Percentiles rank a stretch among this genome's conserved stretches.
phyloP scores from a whole-genome alignment of 2,329 filamentous ascomycete genomes.

The Pseudogymnoascus destructans region DNA sequence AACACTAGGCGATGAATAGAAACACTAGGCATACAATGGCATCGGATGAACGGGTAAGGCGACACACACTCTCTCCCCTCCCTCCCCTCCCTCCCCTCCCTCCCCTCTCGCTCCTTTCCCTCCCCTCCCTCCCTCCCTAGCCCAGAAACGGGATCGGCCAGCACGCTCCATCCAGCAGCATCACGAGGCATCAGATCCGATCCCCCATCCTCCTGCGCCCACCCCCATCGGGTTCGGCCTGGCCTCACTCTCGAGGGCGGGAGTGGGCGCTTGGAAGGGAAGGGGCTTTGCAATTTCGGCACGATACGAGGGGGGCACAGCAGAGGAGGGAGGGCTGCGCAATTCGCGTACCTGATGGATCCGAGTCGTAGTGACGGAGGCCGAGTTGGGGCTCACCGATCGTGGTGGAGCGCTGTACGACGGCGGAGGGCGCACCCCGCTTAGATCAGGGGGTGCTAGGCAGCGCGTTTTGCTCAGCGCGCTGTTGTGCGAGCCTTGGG shows the following conservation, averaged over 20 bases:
- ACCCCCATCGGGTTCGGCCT: neutral
- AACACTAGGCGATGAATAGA: no score
- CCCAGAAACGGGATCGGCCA: neutral
- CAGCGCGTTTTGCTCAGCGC: neutral
- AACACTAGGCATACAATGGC: neutral
- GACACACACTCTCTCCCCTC: neutral
- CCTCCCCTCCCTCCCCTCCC: no score
- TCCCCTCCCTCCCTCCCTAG: neutral
- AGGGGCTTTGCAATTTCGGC: neutral
- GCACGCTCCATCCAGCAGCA: neutral
- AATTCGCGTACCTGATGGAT: neutral
- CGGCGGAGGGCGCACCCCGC: neutral
- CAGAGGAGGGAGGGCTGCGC: neutral
- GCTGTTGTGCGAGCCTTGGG: neutral
- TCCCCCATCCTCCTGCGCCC: neutral
- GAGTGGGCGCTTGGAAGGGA: no score
- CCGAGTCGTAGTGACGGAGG: neutral
- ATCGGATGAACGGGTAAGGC: neutral
- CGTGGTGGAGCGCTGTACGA: neutral
- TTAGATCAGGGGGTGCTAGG: neutral
- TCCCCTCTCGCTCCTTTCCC: neutral
- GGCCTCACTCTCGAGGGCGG: neutral
- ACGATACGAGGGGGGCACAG: neutral
- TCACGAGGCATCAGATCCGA: neutral
- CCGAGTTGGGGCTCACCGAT: neutral